Percentiles rank a stretch among this genome's conserved stretches.
Evolutionary conservation across 768 basidiomycete genomes (phyloP).

Genomic region (Trametes punicea): DNA sequence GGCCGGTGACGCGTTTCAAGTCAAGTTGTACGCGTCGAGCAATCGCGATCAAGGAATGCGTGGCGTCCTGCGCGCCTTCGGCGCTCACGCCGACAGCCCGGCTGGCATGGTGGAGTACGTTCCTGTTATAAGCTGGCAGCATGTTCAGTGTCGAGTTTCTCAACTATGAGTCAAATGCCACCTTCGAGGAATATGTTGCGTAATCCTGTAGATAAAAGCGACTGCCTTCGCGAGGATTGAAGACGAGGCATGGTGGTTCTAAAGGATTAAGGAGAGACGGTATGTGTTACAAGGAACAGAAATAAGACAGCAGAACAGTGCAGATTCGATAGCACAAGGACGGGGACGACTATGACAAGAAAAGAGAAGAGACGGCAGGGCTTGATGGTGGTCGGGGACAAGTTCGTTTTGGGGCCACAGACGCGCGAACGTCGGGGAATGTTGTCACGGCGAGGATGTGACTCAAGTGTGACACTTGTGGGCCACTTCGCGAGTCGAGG

Average conservation of each 20-base stretch:
- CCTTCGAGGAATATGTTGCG: constrained; percentile 11
- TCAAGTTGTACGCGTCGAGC: constrained; percentile 17
- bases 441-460: background rate
- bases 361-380: background rate
- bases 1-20: constrained; percentile 8
- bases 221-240: background rate
- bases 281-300: background rate
- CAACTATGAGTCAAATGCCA: background rate
- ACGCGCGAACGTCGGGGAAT: background rate
- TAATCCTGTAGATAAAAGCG: constrained; percentile 5
- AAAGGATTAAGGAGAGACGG: background rate
- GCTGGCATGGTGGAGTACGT: background rate
- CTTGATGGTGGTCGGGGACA: constrained; percentile 1
- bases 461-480: constrained; percentile 3
- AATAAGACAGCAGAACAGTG: background rate
- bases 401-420: constrained; percentile 12
- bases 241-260: constrained; percentile 16
- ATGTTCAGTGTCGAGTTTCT: background rate
- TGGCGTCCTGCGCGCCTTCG: background rate
- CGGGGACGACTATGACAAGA: background rate
- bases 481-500: background rate
- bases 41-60: background rate
- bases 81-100: background rate
- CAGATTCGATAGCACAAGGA: background rate
- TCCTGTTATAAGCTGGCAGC: background rate